Percentiles rank a stretch among this genome's conserved stretches.
Conservation (phyloP, 139 green algal genomes). For the Coelastrella sp. region DNA sequence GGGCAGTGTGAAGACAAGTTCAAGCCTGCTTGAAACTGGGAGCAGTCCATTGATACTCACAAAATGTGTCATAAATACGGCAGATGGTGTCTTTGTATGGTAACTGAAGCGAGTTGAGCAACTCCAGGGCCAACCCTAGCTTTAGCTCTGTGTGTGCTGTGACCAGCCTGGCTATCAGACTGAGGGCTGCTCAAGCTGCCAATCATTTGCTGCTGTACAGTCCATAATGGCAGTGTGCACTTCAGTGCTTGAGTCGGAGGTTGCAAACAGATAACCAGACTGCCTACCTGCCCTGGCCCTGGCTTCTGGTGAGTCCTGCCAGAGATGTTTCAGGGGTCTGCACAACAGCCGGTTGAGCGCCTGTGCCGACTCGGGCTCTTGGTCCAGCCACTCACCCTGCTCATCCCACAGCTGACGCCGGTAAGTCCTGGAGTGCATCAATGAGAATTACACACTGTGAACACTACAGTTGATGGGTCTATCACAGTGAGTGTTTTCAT, state of each 20-base stretch:
- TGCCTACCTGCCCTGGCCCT: constrained; percentile 12
- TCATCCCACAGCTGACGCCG: constrained; percentile 62
- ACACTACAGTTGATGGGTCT: background rate
- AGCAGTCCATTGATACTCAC: too few species aligned
- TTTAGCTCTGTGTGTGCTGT: too few species aligned
- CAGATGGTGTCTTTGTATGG: too few species aligned
- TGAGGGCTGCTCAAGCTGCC: too few species aligned
- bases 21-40: too few species aligned
- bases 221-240: background rate
- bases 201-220: too few species aligned
- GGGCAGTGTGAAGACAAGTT: too few species aligned
- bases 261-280: background rate
- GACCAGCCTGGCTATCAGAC: too few species aligned
- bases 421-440: background rate
- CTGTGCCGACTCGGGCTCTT: constrained; percentile 56
- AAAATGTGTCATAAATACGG: too few species aligned
- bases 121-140: too few species aligned
- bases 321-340: constrained; percentile 72
- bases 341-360: constrained; percentile 55
- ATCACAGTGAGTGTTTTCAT: background rate
- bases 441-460: background rate
- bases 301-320: constrained; percentile 71
- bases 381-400: constrained; percentile 70
- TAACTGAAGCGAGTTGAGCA: too few species aligned
- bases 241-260: background rate